Base-by-base conservation (phyloP, 495 filamentous ascomycete genomes). In the Penicillium bialowiezense region DNA sequence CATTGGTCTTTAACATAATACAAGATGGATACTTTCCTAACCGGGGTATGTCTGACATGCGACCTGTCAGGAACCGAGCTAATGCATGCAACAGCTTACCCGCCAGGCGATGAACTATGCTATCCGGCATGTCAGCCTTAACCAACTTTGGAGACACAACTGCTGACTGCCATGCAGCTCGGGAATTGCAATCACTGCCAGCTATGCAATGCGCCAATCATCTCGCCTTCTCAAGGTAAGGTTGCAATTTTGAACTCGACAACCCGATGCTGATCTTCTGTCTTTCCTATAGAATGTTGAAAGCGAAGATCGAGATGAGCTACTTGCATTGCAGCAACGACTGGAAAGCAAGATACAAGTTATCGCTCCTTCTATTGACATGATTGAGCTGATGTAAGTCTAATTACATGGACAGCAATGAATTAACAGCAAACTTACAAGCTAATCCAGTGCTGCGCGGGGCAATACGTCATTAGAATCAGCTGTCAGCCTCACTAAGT, bases 381-480 rank as follows among this genome's bases (percentile, higher is more conserved):
- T 96, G 76, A 93, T 97, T 46, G 90, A 96, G 63, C 75, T 97
- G 54, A 95, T 93, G 86, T 91, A 69, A 62, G 77, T 70, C 26
- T 20, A 19, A 0, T 0, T 20, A 18, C 19, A 19, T 31, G 21
- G 23, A 18, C 24, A 19, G 7, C 19, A 7, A 15, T n/a, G n/a
- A 0, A 38, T 31, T 5, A 1, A 0, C 14, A 15, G 29, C 43
- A 19, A 44, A 26, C 55, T 61, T 7, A 54, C 19, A 42, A n/a
- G 32, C 8, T 8, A 12, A 3, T 34, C 35, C 44, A 91, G 87
- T 54, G 89, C 91, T 53, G 89, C 90, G 5, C 82, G 95, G 56
- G 95, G 95, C n/a, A 97, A 99, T 60, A 90, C 90, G 1, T 88
- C 91, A 43, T 77, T 99, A 3, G 91, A 97, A 60, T 90, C 89